Evolutionary conservation across 257 asterid genomes (phyloP), one percentile per base, ranked within the genome.

Genomic region (Scutellaria minor): DNA sequence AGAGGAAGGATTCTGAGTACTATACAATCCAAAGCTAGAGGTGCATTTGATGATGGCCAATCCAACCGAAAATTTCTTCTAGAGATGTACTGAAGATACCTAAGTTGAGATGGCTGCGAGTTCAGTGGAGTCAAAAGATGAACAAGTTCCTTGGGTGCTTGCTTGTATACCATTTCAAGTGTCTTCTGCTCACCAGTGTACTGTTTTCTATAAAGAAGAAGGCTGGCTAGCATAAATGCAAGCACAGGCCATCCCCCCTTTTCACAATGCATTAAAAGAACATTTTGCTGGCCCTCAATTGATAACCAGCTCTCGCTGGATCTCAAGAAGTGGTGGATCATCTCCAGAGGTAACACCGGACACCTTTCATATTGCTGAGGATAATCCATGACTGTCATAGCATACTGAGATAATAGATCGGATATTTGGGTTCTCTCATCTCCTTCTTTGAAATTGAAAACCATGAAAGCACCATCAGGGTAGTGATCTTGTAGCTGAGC

Each of bases 261-360:
- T 82, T 92, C 98, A 64, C 99, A 95, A 73, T 90, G 96, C 98
- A 92, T 88, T 83, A 95, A 76, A 67, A 95, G 89, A 64, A 95
- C 98, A 60, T 95, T 89, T 76, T 90, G 99, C 71, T 95, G 99
- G 75, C 99, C 99, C 80, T 86, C 98, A 64, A 92, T 85, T 5
- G 98, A 90, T 78, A 95, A 85, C 99, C 99, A 95, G 77, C 95
- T 92, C 86, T 89, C 99, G 79, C 99, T 95, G 11, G 99, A 95
- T 72, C 92, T 85, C 80, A 95, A 80, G 79, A 95, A 95, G 81
- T 95, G 99, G 84, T 92, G 90, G 82, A 92, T 90, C 97, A 86
- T 92, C 89, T 95, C 99, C 81, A 95, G 72, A 9, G 98, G 95
- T 75, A 95, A 85, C 68, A 95, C 82, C 0, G 96, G 94, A 83